Evolutionary conservation across 2,329 filamentous ascomycete genomes (phyloP).

Genomic region (Colletotrichum sp.): DNA sequence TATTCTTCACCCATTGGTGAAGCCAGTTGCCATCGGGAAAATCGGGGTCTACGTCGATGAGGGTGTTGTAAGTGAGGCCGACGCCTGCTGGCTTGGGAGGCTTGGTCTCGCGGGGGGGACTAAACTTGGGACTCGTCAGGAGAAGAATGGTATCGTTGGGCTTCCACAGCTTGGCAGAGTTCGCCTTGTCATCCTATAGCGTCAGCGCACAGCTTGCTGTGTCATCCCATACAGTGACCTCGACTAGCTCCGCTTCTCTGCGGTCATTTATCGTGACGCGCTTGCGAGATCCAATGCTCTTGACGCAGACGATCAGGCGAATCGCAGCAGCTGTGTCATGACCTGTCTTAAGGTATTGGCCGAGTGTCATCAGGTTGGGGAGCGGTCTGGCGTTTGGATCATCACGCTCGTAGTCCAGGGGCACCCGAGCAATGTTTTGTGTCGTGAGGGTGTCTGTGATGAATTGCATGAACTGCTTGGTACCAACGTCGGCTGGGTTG

Average conservation of each 20-base stretch:
- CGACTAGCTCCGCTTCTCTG: constrained; percentile 41
- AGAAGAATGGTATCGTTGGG: constrained; percentile 56
- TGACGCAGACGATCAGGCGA: constrained; percentile 62
- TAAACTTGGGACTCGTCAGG: constrained; percentile 46
- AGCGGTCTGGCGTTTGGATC: constrained; percentile 27
- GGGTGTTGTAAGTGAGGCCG: constrained; percentile 43
- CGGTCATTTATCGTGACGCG: constrained; percentile 37
- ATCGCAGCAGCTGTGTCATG: constrained; percentile 51
- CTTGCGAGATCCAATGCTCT: constrained; percentile 58
- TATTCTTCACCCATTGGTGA: constrained; percentile 48
- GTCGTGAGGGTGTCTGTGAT: constrained; percentile 44
- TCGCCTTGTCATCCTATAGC: constrained; percentile 57
- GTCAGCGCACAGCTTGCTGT: constrained; percentile 58
- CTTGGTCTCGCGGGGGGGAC: not conserved
- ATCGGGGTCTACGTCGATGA: constrained; percentile 61
- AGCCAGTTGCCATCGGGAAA: constrained; percentile 60
- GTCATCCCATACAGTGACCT: constrained; percentile 62
- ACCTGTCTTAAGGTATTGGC: constrained; percentile 57
- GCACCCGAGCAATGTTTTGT: constrained; percentile 41
- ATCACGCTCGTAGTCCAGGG: constrained; percentile 43
- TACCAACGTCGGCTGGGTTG: constrained; percentile 59
- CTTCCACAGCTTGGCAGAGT: constrained; percentile 47
- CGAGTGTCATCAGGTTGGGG: constrained; percentile 60
- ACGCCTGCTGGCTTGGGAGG: constrained; percentile 24
- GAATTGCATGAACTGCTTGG: constrained; percentile 54